Evolutionary conservation across 148 eudicot species (phyloP).

Genomic region (Salicornia ramosissima): DNA sequence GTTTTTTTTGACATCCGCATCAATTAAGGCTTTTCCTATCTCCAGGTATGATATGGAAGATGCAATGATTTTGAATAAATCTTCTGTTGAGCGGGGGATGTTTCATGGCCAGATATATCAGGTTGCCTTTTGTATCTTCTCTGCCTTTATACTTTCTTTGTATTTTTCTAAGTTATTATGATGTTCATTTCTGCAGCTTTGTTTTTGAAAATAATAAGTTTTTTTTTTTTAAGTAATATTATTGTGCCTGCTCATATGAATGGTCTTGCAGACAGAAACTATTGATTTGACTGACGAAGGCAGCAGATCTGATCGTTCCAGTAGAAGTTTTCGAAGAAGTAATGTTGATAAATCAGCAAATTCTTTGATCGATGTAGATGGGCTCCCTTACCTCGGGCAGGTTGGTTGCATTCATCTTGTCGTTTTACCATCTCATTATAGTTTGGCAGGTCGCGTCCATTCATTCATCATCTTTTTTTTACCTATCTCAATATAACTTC

Average conservation of each 20-base stretch:
- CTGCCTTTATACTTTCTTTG: not conserved
- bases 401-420: constrained; percentile 29
- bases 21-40: constrained; percentile 6
- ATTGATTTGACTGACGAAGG: constrained; percentile 64
- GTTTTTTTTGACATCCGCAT: not conserved
- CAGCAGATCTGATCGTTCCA: constrained; percentile 36
- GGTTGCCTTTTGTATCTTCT: constrained; percentile 31
- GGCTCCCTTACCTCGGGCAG: constrained; percentile 90
- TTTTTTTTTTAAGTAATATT: not conserved
- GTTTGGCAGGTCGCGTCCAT: too few species aligned
- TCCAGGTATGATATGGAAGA: constrained; percentile 98
- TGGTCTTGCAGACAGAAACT: constrained; percentile 68
- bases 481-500: too few species aligned
- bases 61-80: constrained; percentile 92
- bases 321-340: constrained; percentile 60
- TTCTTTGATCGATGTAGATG: constrained; percentile 71
- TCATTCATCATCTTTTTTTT: too few species aligned
- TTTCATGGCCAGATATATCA: constrained; percentile 89
- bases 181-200: too few species aligned
- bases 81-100: constrained; percentile 95
- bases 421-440: not conserved
- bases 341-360: constrained; percentile 45
- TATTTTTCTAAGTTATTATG: too few species aligned
- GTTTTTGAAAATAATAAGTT: too few species aligned
- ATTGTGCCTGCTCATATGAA: not conserved